Percentiles rank a stretch among this genome's conserved stretches.
Conservation (phyloP, 495 filamentous ascomycete genomes). For the Aspergillus olivimuriae region DNA sequence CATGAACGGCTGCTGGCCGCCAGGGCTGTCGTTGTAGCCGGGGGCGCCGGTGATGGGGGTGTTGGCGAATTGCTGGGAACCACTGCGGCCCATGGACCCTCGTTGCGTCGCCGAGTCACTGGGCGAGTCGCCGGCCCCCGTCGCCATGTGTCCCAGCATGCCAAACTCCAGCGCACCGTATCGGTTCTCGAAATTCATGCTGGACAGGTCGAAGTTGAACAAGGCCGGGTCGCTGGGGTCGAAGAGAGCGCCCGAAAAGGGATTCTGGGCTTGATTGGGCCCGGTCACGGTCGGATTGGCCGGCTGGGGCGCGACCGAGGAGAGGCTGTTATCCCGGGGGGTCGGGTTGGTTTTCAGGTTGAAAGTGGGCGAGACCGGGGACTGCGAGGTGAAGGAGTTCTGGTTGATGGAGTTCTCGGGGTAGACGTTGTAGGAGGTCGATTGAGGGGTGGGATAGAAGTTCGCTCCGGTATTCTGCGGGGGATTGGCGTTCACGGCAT, state of each 20-base stretch:
- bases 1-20: conserved; percentile 41
- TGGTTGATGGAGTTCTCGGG: conserved; percentile 35
- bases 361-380: conserved; percentile 64
- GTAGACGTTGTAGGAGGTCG: conserved; percentile 36
- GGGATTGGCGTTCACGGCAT: conserved; percentile 16
- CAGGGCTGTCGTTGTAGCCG: conserved; percentile 38
- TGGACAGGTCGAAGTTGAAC: conserved; percentile 90
- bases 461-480: conserved; percentile 21
- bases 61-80: conserved; percentile 41
- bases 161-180: conserved; percentile 91
- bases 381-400: conserved; percentile 56
- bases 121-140: conserved; percentile 71
- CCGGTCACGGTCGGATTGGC: conserved; percentile 29
- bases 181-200: conserved; percentile 90
- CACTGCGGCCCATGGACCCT: conserved; percentile 43
- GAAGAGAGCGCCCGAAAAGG: conserved; percentile 59
- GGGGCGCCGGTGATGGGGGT: conserved; percentile 26
- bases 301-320: conserved; percentile 28
- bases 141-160: conserved; percentile 91
- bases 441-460: conserved; percentile 33
- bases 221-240: conserved; percentile 85
- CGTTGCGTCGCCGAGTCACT: conserved; percentile 52
- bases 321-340: conserved; percentile 33
- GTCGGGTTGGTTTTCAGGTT: conserved; percentile 38
- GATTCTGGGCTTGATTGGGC: conserved; percentile 30